A percentile compares a stretch with the other conserved stretches of the same genome.
Evolutionary conservation across 768 basidiomycete genomes (phyloP).

Genomic region (Trametes elegans): DNA sequence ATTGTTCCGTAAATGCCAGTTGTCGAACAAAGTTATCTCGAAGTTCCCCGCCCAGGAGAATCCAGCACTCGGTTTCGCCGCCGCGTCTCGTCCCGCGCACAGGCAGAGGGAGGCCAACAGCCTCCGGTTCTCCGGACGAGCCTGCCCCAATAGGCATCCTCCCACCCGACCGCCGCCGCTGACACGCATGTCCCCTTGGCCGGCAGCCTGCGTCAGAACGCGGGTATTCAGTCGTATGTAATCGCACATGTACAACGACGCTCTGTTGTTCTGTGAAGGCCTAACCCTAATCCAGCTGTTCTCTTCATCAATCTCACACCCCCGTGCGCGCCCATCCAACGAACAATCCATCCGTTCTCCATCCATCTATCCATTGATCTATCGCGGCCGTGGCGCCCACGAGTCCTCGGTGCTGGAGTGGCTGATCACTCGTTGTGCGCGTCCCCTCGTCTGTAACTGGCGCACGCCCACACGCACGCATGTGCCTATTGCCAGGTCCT

Average conservation of each 20-base stretch:
- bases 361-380: slow-evolving; percentile 4
- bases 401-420: slow-evolving; percentile 7
- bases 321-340: slow-evolving; percentile 10
- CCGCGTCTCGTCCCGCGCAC: neutral
- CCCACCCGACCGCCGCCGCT: slow-evolving; percentile 8
- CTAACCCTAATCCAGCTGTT: slow-evolving; percentile 11
- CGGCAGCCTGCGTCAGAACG: slow-evolving; percentile 6
- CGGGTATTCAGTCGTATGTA: too few species aligned
- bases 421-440: slow-evolving; percentile 1
- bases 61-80: slow-evolving; percentile 8
- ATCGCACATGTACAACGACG: neutral
- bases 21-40: slow-evolving; percentile 14
- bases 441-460: neutral
- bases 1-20: neutral
- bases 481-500: neutral
- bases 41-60: slow-evolving; percentile 4
- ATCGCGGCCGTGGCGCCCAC: neutral
- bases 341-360: neutral
- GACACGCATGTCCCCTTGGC: neutral
- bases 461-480: neutral
- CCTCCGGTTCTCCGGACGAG: slow-evolving; percentile 15
- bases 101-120: neutral
- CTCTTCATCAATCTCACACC: slow-evolving; percentile 4
- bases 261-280: slow-evolving; percentile 15
- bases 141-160: neutral